phyloP scores from a whole-genome alignment of 805 yeast species.

The Metschnikowia henanensis region DNA sequence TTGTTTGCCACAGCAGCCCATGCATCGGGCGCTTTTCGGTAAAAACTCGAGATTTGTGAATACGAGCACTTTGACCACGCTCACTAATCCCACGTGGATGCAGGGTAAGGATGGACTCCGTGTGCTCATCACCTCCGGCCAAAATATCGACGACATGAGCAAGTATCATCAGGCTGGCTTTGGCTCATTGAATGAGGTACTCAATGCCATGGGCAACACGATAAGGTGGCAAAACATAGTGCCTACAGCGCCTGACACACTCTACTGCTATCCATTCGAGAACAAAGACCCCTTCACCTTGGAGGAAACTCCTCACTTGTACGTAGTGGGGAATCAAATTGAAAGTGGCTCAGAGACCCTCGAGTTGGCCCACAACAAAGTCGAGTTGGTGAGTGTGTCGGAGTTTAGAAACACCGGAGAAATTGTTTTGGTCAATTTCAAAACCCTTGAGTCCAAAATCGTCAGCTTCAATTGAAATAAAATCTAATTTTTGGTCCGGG shows the following conservation, averaged over 20 bases:
- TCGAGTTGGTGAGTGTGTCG: conserved; percentile 69
- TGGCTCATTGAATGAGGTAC: conserved; percentile 2
- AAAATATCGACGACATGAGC: conserved; percentile 73
- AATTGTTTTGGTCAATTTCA: conserved; percentile 59
- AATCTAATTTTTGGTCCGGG: not conserved
- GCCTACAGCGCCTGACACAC: conserved; percentile 96
- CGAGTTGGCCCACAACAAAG: conserved; percentile 29
- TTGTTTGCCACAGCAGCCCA: conserved; percentile 85
- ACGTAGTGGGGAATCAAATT: conserved; percentile 83
- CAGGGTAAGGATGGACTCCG: conserved; percentile 52
- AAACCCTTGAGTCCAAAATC: conserved; percentile 54
- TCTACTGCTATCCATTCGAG: conserved; percentile 83
- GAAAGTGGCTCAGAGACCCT: conserved; percentile 49
- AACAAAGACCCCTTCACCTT: conserved; percentile 79
- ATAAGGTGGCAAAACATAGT: conserved; percentile 82
- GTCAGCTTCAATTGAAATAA: conserved; percentile 26
- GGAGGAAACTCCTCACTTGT: conserved; percentile 81
- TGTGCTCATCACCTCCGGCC: conserved; percentile 79
- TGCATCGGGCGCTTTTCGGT: conserved; percentile 75
- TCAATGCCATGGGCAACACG: conserved; percentile 55
- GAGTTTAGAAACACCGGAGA: conserved; percentile 65
- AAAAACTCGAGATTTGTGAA: conserved; percentile 43
- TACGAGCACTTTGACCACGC: conserved; percentile 15
- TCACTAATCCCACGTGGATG: conserved; percentile 72
- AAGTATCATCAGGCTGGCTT: conserved; percentile 55